Conservation (phyloP, 2,329 filamentous ascomycete species). For the Corniculantispora saksenae region DNA sequence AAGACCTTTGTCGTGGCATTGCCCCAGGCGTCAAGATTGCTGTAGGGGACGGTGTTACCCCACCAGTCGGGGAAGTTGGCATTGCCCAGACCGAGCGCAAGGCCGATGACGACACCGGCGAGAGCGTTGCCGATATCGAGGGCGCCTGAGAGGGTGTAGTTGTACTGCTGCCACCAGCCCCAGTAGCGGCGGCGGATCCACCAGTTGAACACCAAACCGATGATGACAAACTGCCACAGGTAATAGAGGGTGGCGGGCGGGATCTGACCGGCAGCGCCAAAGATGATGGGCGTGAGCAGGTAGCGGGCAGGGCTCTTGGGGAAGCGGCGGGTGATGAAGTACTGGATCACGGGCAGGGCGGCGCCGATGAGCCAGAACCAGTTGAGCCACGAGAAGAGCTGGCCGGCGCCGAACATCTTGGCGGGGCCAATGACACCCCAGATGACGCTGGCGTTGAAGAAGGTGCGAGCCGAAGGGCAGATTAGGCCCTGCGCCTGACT, state of each 20-base stretch:
- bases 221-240: constrained; percentile 55
- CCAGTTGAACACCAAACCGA: constrained; percentile 58
- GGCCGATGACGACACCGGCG: constrained; percentile 50
- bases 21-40: constrained; percentile 32
- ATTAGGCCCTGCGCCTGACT: constrained; percentile 52
- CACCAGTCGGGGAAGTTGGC: constrained; percentile 50
- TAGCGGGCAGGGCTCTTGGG: constrained; percentile 49
- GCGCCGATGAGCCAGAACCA: constrained; percentile 59
- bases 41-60: constrained; percentile 41
- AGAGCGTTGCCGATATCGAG: constrained; percentile 56
- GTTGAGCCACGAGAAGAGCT: constrained; percentile 50
- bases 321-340: constrained; percentile 48
- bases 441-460: constrained; percentile 61
- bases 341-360: constrained; percentile 50
- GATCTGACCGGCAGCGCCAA: constrained; percentile 50
- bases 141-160: constrained; percentile 57
- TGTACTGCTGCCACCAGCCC: constrained; percentile 60
- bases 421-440: constrained; percentile 59
- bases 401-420: constrained; percentile 36
- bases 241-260: constrained; percentile 59
- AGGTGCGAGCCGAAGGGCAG: constrained; percentile 59
- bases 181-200: constrained; percentile 49
- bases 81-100: constrained; percentile 46
- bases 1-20: constrained; percentile 31
- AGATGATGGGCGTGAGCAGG: constrained; percentile 55